phyloP scores from a whole-genome alignment of 2,329 filamentous ascomycete species.

The Aspergillus sp. region DNA sequence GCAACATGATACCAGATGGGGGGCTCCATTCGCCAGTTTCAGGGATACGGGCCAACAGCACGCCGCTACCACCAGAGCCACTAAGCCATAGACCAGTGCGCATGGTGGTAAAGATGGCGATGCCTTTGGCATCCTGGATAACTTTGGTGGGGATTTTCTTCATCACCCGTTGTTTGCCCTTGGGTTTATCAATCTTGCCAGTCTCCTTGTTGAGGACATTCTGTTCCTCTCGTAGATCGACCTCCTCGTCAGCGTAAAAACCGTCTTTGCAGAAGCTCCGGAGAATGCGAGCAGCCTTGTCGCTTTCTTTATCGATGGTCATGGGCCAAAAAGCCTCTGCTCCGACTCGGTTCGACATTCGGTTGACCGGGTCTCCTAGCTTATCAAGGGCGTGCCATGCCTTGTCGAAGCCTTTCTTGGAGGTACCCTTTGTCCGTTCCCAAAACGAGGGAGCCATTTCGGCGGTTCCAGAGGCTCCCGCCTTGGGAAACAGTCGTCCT shows the following conservation, averaged over 20 bases:
- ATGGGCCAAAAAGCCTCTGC: conserved; percentile 85
- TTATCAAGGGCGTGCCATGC: conserved; percentile 71
- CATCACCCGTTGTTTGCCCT: conserved; percentile 66
- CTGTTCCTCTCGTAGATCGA: conserved; percentile 44
- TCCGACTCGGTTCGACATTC: conserved; percentile 78
- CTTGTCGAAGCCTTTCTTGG: conserved; percentile 73
- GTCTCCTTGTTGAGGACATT: conserved; percentile 28
- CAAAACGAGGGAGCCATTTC: conserved; percentile 59
- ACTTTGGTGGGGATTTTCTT: conserved; percentile 88
- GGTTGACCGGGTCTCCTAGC: conserved; percentile 76
- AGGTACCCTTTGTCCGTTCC: conserved; percentile 56
- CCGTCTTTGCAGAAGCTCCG: conserved; percentile 87
- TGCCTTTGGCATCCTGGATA: conserved; percentile 84
- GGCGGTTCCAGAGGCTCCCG: conserved; percentile 12
- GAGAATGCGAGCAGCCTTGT: conserved; percentile 87
- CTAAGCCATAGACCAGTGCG: conserved; percentile 89
- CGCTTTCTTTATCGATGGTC: conserved; percentile 82
- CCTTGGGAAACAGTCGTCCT: neutral
- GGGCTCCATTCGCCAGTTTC: conserved; percentile 90
- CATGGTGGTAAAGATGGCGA: conserved; percentile 96
- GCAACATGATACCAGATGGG: conserved; percentile 86
- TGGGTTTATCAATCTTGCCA: conserved; percentile 57
- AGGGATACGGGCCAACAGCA: conserved; percentile 77
- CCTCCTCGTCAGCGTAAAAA: conserved; percentile 66
- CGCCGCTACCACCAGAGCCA: conserved; percentile 85